Evolutionary conservation across 2,329 filamentous ascomycete genomes (phyloP), one percentile per base, ranked within the genome.

Genomic region (Pestalotiopsis sp.): DNA sequence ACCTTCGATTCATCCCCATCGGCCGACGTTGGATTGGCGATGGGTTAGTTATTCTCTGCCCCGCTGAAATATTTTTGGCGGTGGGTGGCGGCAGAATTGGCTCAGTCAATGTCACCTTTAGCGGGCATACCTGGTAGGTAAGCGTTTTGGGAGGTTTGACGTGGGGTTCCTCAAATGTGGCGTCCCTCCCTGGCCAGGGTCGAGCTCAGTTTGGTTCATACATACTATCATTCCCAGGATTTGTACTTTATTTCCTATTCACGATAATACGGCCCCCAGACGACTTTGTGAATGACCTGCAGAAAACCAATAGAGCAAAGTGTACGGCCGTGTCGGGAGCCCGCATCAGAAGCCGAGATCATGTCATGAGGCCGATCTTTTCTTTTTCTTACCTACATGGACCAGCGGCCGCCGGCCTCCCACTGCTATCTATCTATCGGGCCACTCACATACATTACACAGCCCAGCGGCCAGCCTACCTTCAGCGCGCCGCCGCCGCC

Each of bases 51-150:
- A 36, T 36, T 49, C 13, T 27, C 45, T 58, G 41, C 64, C 64
- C 64, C 64, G 45, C 65, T 45, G 65, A 61, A 66, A 66, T 61
- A 57, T 65, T 66, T 66, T 59, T 66, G 52, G 52, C 65, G 64
- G 64, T 65, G 64, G 45, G 27, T 1, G 45, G 23, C 49, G 64
- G 64, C 64, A 65, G 64, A 65, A 65, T 36, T 36, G 7, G 27
- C 5, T 27, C 27, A 36, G 7, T 9, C 31, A 36, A 36, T 36
- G 31, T 36, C 31, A 36, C 31, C 31, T 36, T 9, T 55, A 25
- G 39, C 23, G 4, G 45, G 20, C 7, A n/a, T 25, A 27, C 27
- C 4, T 25, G 23, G 23, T 25, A 27, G 27, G 27, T 27, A 25
- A 5, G 41, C 38, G 31, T 36, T 36, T 17, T 17, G 31, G 31